Evolutionary conservation across 768 basidiomycete genomes (phyloP), one percentile per base, ranked within the genome.

Genomic region (Auricularia cornea): DNA sequence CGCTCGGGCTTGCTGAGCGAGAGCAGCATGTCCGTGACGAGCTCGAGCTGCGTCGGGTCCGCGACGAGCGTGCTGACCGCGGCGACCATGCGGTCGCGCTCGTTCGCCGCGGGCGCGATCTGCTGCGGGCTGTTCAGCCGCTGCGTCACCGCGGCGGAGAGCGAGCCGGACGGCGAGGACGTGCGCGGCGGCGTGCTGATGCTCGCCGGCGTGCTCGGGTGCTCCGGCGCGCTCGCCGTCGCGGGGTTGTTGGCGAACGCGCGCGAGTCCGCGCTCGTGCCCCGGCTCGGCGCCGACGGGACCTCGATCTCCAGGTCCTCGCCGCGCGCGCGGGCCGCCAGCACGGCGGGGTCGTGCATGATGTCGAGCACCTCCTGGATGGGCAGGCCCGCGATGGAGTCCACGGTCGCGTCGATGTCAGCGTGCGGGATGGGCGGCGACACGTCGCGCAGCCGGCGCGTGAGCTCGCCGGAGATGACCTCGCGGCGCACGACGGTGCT

Each of bases 401-500:
- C 86, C 14, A 94, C 89, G 33, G 94, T 77, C 2, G 73, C 67
- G 32, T 87, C 83, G 14, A 92, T 71, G 60, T 90, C 87, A 16
- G 77, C 71, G 3, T 78, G 68, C 20, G 84, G 75, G 8, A 91
- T 57, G 54, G 26, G 26, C 81, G 11, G 76, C 68, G 31, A 61
- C 60, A 28, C 60, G 51, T 81, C 82, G 69, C 83, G 76, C 68
- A 94, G 78, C 4, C 89, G 85, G 63, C 91, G 83, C 69, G 83
- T 87, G 30, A 94, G 78, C 72, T 94, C 92, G 33, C 91, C 92
- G 0, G 89, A 86, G 30, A 94, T 79, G 4, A 94, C 88, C 69
- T 92, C 90, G 71, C 88, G 89, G 67, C 92, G 85, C 14, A 94
- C 91, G 23, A 94, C 92, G 20, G 92, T 91, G 12, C 92, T 92